phyloP scores from a whole-genome alignment of 2,329 filamentous ascomycete species.

The Mollisiaceae sp. region DNA sequence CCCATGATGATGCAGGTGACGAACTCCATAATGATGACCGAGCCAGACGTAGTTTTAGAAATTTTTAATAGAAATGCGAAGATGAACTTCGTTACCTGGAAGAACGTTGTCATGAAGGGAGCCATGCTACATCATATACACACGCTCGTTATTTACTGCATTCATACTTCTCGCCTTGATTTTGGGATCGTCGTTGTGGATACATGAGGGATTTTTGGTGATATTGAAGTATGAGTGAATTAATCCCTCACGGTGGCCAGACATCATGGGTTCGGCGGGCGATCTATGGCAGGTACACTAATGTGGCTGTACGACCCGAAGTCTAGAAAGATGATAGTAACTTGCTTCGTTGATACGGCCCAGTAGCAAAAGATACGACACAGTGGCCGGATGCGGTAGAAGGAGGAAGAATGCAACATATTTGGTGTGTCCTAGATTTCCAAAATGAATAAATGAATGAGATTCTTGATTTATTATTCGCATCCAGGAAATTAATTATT shows the following conservation, averaged over 20 bases:
- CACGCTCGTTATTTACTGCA: not conserved
- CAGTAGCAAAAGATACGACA: no score
- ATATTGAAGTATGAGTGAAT: not conserved
- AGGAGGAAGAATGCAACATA: no score
- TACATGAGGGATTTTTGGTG: constrained; percentile 11
- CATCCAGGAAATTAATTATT: no score
- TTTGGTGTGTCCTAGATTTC: no score
- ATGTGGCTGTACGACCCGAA: constrained; percentile 2
- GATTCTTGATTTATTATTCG: no score
- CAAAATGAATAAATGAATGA: no score
- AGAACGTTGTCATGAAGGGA: not conserved
- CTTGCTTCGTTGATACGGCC: not conserved
- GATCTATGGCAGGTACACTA: not conserved
- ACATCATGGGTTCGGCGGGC: not conserved
- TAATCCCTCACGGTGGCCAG: constrained; percentile 1
- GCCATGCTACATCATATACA: not conserved
- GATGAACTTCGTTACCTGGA: not conserved
- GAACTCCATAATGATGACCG: constrained; percentile 21
- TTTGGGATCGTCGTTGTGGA: constrained; percentile 5
- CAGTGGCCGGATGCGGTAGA: no score
- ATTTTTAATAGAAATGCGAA: not conserved
- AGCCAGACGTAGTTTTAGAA: not conserved
- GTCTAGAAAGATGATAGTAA: not conserved
- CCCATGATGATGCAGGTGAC: constrained; percentile 31
- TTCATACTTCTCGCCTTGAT: not conserved